Percentiles rank a stretch among this genome's conserved stretches.
phyloP scores from a whole-genome alignment of 2,329 filamentous ascomycete genomes.

The Grosmannia huntii region DNA sequence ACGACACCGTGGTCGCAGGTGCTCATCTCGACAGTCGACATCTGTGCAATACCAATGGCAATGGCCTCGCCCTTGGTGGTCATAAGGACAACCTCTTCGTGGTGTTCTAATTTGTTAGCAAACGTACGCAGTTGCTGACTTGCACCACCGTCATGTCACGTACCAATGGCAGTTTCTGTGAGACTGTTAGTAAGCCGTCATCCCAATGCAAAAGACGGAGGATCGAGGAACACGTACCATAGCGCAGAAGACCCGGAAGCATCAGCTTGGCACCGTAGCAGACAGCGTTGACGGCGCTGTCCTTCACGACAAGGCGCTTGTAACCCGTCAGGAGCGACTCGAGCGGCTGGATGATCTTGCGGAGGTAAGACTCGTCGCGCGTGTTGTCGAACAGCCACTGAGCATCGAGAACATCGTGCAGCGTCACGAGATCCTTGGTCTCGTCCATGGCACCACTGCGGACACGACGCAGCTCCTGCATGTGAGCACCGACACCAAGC shows the following conservation, averaged over 20 bases:
- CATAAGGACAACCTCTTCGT: constrained; percentile 96
- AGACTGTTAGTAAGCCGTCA: not conserved
- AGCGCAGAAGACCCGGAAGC: constrained; percentile 90
- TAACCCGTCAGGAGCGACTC: constrained; percentile 86
- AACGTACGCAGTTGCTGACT: not conserved
- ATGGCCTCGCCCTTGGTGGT: constrained; percentile 99
- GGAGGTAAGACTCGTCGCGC: constrained; percentile 83
- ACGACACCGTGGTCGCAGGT: constrained; percentile 96
- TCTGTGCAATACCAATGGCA: constrained; percentile 88
- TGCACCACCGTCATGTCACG: not conserved
- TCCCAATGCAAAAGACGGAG: not conserved
- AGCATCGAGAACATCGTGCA: constrained; percentile 91
- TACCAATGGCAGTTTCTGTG: constrained; percentile 11
- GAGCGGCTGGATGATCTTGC: constrained; percentile 80
- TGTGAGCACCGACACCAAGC: constrained; percentile 52
- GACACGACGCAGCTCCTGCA: constrained; percentile 95
- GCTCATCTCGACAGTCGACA: constrained; percentile 95
- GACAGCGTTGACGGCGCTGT: constrained; percentile 89
- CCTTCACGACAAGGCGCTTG: constrained; percentile 97
- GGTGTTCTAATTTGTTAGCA: constrained; percentile 55
- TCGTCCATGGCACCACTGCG: constrained; percentile 93
- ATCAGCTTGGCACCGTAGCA: constrained; percentile 99
- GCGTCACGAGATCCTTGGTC: constrained; percentile 74
- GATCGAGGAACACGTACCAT: constrained; percentile 43
- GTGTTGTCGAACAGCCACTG: constrained; percentile 96